Percentiles rank a stretch among this genome's conserved stretches.
These are phyloP conservation scores for Cicer pinnatifidum DNA, from an alignment of 306 rosid species.

Conservation along the genomic window DNA sequence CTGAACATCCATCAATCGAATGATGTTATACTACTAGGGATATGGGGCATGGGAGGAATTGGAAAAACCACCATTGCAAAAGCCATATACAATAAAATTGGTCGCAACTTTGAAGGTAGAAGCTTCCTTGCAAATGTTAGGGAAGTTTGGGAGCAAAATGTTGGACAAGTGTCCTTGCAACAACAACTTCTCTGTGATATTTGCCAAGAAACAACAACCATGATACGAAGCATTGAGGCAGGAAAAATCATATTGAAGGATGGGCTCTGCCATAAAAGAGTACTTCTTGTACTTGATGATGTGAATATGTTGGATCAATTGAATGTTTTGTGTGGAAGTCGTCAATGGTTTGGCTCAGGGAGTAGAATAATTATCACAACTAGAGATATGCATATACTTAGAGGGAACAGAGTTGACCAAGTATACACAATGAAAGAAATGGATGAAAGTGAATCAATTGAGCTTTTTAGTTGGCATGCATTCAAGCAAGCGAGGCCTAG, in stretches of 20 bases:
- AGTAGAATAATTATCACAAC: slow-evolving; percentile 30
- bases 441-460: neutral
- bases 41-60: slow-evolving; percentile 37
- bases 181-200: slow-evolving; percentile 9
- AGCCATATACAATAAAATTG: slow-evolving; percentile 10
- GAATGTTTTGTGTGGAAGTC: neutral
- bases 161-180: neutral
- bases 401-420: neutral
- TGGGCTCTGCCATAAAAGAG: neutral
- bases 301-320: neutral
- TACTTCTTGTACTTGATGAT: slow-evolving; percentile 33
- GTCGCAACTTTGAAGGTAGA: neutral
- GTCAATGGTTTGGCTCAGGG: slow-evolving; percentile 16
- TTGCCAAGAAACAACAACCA: neutral
- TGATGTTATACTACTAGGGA: neutral
- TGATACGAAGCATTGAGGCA: slow-evolving; percentile 8
- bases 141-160: neutral
- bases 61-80: slow-evolving; percentile 12
- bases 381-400: neutral
- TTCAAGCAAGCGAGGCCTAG: neutral
- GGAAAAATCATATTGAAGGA: neutral
- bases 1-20: neutral
- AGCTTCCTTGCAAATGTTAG: slow-evolving; percentile 5
- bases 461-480: slow-evolving; percentile 23
- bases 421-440: neutral